Conservation (phyloP, 305 asterid species). For the Fraxinus nigra region DNA sequence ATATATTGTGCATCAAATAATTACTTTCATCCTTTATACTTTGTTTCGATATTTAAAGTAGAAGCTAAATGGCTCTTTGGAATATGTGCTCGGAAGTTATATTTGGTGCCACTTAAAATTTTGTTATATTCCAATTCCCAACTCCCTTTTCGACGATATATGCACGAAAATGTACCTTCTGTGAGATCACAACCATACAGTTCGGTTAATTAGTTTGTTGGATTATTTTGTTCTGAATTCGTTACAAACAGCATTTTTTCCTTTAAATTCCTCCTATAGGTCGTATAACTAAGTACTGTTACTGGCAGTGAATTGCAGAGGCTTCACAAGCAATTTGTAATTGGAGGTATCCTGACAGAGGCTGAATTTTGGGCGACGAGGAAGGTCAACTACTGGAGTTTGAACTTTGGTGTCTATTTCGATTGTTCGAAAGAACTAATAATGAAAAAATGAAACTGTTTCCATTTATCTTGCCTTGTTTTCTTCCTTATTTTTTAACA, state of each 20-base stretch:
- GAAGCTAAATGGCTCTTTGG: background rate
- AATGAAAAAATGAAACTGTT: slow-evolving; percentile 7
- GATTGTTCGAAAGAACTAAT: slow-evolving; percentile 2
- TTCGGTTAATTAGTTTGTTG: background rate
- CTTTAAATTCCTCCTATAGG: slow-evolving; percentile 24
- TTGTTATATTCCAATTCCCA: background rate
- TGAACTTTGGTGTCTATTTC: slow-evolving; percentile 5
- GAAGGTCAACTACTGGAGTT: slow-evolving; percentile 63
- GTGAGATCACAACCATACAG: background rate
- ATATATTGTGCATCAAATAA: background rate
- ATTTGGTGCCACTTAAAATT: background rate
- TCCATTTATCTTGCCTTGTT: background rate
- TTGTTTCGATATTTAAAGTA: background rate
- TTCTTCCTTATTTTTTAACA: background rate
- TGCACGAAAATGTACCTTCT: background rate
- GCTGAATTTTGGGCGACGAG: slow-evolving; percentile 97
- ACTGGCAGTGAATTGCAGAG: slow-evolving; percentile 87
- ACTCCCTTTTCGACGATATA: background rate
- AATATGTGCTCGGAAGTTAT: background rate
- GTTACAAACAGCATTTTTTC: slow-evolving; percentile 11
- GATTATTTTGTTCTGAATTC: background rate
- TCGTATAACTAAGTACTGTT: slow-evolving; percentile 41
- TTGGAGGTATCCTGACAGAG: slow-evolving; percentile 75
- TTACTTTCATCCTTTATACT: background rate
- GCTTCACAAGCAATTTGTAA: slow-evolving; percentile 87